Base-by-base conservation (phyloP, 192 early-diverging fungal species). In the Dissophora globulifera region DNA sequence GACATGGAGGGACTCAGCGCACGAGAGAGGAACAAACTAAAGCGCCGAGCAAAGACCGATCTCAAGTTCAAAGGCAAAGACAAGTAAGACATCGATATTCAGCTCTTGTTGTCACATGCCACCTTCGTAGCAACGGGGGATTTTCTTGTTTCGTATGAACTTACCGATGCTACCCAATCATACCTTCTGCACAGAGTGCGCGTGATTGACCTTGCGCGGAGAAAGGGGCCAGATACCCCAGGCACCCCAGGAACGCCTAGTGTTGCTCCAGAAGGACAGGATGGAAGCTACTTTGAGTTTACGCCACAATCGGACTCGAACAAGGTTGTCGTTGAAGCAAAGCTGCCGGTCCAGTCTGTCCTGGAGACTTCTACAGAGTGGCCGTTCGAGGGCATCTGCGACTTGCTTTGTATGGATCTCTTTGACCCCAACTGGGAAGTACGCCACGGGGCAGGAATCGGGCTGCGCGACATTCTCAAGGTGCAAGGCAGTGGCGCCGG, bases 361-460 rank as follows among this genome's bases (percentile, higher is more conserved):
- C 38, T 78, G 31, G 79, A 81, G 23, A 68, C 75, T 17, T 68
- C 76, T 11, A 62, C 67, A 9, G 82, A 86, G 33, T 87, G 83
- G 86, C 84, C 84, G 11, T 84, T 89, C 50, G 83, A 85, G 41
- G 78, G 79, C 53, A 78, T 90, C 2, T 89, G 86, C 47, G 86
- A 87, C 29, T 74, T 81, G 50, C 50, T 88, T 23, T 84, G 82
- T 56, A 79, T 85, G 78, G 87, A 86, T 70, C 76, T 87, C 8
- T 86, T 85, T 64, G 86, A 88, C 76, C 88, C 93, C 0, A 57
- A 69, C 17, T 99, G 98, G 98, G 96, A 97, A 70, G 84, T 93
- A 10, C 87, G 98, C 6, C 98, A 99, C 64, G 98, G 98, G 23
- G 96, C 98, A 1, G 96, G 91, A 5, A 92, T 99, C 65, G 98